phyloP scores from a whole-genome alignment of 2,329 filamentous ascomycete genomes.

The Fusarium dimerum region DNA sequence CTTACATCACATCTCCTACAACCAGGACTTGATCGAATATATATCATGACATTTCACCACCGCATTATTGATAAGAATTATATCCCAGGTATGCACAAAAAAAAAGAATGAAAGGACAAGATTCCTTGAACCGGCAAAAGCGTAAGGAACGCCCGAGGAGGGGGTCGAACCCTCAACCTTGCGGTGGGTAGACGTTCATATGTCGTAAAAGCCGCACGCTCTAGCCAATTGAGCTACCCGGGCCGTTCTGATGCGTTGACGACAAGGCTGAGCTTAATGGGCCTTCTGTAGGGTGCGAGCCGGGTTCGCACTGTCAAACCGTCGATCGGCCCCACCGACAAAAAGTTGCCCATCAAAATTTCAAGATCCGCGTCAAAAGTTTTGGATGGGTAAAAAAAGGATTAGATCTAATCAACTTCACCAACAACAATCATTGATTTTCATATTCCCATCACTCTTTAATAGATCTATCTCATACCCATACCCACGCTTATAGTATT shows the following conservation, averaged over 20 bases:
- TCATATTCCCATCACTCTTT: neutral
- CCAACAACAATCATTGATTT: neutral
- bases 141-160: slow-evolving; percentile 30
- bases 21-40: too few relatives aligned
- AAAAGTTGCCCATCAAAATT: slow-evolving; percentile 11
- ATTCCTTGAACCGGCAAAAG: slow-evolving; percentile 1
- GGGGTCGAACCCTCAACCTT: slow-evolving; percentile 37
- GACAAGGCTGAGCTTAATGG: neutral
- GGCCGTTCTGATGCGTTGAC: slow-evolving; percentile 7
- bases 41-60: too few relatives aligned
- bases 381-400: slow-evolving; percentile 1
- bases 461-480: too few relatives aligned
- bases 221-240: slow-evolving; percentile 37
- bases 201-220: slow-evolving; percentile 30
- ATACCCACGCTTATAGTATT: too few relatives aligned
- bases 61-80: too few relatives aligned
- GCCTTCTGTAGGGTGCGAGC: too few relatives aligned
- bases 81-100: too few relatives aligned
- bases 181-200: slow-evolving; percentile 16
- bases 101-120: neutral
- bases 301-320: too few relatives aligned
- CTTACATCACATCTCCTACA: too few relatives aligned
- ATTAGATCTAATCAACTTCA: too few relatives aligned
- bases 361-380: slow-evolving; percentile 3
- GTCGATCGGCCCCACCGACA: neutral